Conservation (phyloP, 371 early-diverging fungal genomes). For the Apophysomyces ossiformis region DNA sequence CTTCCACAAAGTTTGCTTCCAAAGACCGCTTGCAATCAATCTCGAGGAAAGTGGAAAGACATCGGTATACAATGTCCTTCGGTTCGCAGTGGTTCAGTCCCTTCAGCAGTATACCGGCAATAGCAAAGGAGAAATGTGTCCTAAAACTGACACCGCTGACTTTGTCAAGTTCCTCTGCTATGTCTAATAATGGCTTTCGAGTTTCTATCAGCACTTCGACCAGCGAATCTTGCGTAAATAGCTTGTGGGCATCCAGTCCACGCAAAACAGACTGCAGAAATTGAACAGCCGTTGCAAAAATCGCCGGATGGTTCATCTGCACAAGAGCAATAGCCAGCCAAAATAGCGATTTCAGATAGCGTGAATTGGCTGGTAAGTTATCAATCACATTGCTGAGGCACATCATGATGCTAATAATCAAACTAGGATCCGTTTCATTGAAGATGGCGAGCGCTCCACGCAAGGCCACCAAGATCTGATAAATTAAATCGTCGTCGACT, state of each 20-base stretch:
- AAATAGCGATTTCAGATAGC: conserved; percentile 80
- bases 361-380: conserved; percentile 71
- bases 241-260: conserved; percentile 69
- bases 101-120: conserved; percentile 65
- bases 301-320: conserved; percentile 78
- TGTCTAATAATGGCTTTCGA: conserved; percentile 55
- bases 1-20: conserved; percentile 21
- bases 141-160: conserved; percentile 65
- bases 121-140: conserved; percentile 73
- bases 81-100: conserved; percentile 55
- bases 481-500: conserved; percentile 83
- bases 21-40: conserved; percentile 57
- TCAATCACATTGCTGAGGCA: conserved; percentile 83
- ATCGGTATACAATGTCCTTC: conserved; percentile 65
- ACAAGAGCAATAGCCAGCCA: conserved; percentile 88
- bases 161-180: conserved; percentile 56
- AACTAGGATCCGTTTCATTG: conserved; percentile 70
- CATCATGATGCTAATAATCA: conserved; percentile 85
- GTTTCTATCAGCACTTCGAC: conserved; percentile 60
- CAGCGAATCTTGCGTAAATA: conserved; percentile 53
- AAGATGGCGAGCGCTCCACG: conserved; percentile 80
- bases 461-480: conserved; percentile 85
- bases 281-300: conserved; percentile 72
- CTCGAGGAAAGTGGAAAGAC: conserved; percentile 71
- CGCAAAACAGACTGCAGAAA: conserved; percentile 73